phyloP scores from a whole-genome alignment of 164 flowering plant species.

The Vitis cinerea region DNA sequence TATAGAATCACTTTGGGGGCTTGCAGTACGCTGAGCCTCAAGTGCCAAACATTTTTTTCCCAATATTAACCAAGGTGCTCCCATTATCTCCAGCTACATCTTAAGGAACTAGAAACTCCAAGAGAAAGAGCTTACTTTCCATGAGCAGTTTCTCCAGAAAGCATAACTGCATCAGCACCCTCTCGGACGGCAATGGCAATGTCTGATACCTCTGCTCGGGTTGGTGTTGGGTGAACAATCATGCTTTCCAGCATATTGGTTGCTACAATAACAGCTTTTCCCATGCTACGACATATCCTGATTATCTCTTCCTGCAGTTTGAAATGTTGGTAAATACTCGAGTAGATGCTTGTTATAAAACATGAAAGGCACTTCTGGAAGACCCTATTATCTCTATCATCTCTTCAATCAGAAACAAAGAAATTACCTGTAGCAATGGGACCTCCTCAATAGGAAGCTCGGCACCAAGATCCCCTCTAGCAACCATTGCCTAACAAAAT shows the following conservation, averaged over 20 bases:
- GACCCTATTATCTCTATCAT: neutral
- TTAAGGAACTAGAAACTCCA: neutral
- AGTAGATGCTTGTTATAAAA: neutral
- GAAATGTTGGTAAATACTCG: neutral
- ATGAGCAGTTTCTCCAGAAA: conserved; percentile 94
- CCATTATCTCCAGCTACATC: neutral
- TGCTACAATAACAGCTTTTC: conserved; percentile 90
- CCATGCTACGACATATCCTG: conserved; percentile 77
- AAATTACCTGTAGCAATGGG: conserved; percentile 66
- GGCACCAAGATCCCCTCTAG: conserved; percentile 87
- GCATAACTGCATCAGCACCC: conserved; percentile 95
- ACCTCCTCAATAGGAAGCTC: conserved; percentile 83
- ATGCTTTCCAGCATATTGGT: conserved; percentile 94
- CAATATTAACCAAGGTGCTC: neutral
- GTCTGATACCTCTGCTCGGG: conserved; percentile 92
- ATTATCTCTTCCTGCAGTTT: conserved; percentile 77
- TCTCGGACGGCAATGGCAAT: conserved; percentile 92
- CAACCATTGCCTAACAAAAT: conserved; percentile 66
- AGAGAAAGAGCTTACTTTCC: conserved; percentile 65
- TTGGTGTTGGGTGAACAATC: conserved; percentile 95
- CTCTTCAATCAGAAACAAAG: conserved; percentile 8
- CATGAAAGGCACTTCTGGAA: neutral
- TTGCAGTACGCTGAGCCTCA: too few species aligned
- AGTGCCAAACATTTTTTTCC: neutral
- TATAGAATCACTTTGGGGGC: neutral